Base-by-base conservation (phyloP, 2,329 filamentous ascomycete species). In the Fonsecaea multimorphosa region DNA sequence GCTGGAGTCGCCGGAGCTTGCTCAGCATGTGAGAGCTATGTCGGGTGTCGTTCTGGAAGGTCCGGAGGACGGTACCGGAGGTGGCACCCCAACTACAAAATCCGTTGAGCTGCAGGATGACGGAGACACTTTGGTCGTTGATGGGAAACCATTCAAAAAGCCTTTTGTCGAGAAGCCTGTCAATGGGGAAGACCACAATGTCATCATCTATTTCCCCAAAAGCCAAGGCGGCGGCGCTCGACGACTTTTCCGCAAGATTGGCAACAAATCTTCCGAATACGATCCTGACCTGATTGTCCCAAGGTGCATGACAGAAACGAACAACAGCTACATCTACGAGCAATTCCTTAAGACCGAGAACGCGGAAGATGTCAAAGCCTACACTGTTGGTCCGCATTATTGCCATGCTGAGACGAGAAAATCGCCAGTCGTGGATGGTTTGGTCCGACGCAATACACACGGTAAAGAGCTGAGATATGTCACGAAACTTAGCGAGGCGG, bases 181-280 rank as follows among this genome's bases (percentile, higher is more conserved):
- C n/a, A 97, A 92, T 74, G 95, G 95, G 36, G 95, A 99, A 79
- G 94, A 99, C 74, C 95, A 99, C 80, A 99, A 99, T 76, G 97
- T 99, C 73, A 91, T 96, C 79, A 97, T 99, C 63, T 99, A 98
- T 80, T 98, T 96, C 74, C 92, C 94, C 24, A 91, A 89, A 68
- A 77, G 78, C 67, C 76, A 81, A 64, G 90, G 91, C 49, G 86
- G 91, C 55, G 95, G 95, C 65, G 96, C 93, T 29, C 86, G 96
- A 65, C 91, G 94, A 71, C 85, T 99, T 2, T 99, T 99, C 80
- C 87, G 95, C 64, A 99, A 99, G 78, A 91, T 99, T 73, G 96
- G 96, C 74, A 99, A 99, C 84, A 99, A 99, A 81, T 98, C 94
- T 78, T 98, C 94, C 1, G 96, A 99, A 77, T 96, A 90, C 74